phyloP scores from a whole-genome alignment of 768 basidiomycete genomes.

The Leccinum rimulosum region DNA sequence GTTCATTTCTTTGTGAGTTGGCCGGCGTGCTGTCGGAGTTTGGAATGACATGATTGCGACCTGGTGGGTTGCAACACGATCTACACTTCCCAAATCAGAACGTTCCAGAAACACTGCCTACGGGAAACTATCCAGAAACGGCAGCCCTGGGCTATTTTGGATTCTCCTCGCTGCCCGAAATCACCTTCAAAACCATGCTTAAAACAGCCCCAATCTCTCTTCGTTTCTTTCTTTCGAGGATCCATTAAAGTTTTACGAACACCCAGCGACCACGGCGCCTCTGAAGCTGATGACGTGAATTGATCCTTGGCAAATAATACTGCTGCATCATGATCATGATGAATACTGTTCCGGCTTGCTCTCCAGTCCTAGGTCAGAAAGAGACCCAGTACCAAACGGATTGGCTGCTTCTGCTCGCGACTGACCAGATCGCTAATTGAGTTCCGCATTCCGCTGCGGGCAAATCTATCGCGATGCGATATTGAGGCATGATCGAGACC shows the following conservation, averaged over 20 bases:
- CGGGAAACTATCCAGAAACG: too few relatives aligned
- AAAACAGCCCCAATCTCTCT: neutral
- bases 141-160: too few relatives aligned
- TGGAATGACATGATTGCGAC: too few relatives aligned
- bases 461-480: neutral
- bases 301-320: neutral
- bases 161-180: neutral
- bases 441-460: neutral
- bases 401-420: neutral
- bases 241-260: neutral
- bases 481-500: neutral
- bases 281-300: neutral
- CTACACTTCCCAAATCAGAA: too few relatives aligned
- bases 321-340: too few relatives aligned
- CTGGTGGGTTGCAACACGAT: too few relatives aligned
- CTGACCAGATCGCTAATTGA: neutral
- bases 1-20: too few relatives aligned
- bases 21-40: too few relatives aligned
- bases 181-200: neutral
- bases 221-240: neutral
- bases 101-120: too few relatives aligned
- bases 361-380: neutral
- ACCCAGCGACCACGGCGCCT: too few relatives aligned
- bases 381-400: neutral
- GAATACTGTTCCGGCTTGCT: neutral